Percentiles rank a stretch among this genome's conserved stretches.
phyloP scores from a whole-genome alignment of 2,329 filamentous ascomycete species.

The Tolypocladium nubicola region DNA sequence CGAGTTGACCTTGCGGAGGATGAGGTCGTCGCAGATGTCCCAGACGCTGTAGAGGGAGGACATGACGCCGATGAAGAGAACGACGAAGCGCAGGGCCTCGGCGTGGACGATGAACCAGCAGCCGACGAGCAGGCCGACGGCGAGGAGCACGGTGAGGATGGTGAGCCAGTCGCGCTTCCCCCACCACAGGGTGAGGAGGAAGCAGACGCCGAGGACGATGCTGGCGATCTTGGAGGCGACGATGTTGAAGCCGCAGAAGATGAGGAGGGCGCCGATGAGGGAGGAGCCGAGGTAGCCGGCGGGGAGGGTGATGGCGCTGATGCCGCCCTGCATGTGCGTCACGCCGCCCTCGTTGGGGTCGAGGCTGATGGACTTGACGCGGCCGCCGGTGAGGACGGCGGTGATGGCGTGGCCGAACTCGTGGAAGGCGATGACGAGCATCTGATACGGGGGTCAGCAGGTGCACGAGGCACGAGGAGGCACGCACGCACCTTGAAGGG shows the following conservation, averaged over 20 bases:
- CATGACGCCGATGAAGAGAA: slow-evolving; percentile 77
- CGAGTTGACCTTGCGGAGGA: slow-evolving; percentile 68
- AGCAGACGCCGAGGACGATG: slow-evolving; percentile 61
- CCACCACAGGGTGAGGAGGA: slow-evolving; percentile 75
- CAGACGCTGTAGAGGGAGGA: slow-evolving; percentile 70
- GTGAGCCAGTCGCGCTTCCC: slow-evolving; percentile 70
- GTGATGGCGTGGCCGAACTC: slow-evolving; percentile 69
- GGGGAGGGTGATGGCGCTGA: slow-evolving; percentile 59
- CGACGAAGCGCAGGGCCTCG: slow-evolving; percentile 61
- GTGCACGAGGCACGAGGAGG: not conserved
- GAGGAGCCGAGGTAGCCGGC: slow-evolving; percentile 71
- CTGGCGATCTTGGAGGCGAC: slow-evolving; percentile 72
- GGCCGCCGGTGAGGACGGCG: slow-evolving; percentile 61
- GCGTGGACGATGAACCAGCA: slow-evolving; percentile 76
- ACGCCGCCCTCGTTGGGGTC: slow-evolving; percentile 73
- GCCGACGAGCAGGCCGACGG: slow-evolving; percentile 59
- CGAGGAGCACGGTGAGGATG: slow-evolving; percentile 57
- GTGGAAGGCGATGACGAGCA: slow-evolving; percentile 77
- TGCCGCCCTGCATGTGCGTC: slow-evolving; percentile 66
- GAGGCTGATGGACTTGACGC: slow-evolving; percentile 63
- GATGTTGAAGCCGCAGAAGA: slow-evolving; percentile 73
- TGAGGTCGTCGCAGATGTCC: slow-evolving; percentile 79
- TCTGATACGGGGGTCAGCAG: slow-evolving; percentile 29
- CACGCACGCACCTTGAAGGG: slow-evolving; percentile 53
- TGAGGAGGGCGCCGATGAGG: slow-evolving; percentile 66